Percentiles rank a stretch among this genome's conserved stretches.
Conservation (phyloP, 768 basidiomycete genomes). For the Imleria badia region DNA sequence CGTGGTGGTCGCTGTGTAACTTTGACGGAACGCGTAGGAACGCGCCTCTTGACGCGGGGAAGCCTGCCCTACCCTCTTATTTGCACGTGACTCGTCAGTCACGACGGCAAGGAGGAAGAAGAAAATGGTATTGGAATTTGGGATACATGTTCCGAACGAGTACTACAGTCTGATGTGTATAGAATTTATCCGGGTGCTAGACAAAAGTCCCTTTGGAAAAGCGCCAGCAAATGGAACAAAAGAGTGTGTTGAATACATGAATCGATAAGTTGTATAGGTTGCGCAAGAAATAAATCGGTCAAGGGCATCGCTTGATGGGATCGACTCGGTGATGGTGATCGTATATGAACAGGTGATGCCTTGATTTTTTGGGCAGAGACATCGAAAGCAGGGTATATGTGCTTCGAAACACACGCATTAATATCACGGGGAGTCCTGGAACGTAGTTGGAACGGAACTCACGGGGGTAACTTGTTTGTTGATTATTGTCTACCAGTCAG, state of each 20-base stretch:
- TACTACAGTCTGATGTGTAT: conserved; percentile 10
- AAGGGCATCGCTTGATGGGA: conserved; percentile 1
- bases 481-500: conserved; percentile 29
- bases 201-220: conserved; percentile 1
- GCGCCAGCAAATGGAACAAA: conserved; percentile 2
- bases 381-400: not conserved
- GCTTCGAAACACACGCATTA: conserved; percentile 11
- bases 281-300: conserved; percentile 2
- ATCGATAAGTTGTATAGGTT: not conserved
- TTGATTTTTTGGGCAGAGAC: conserved; percentile 8
- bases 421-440: not conserved
- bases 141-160: conserved; percentile 1
- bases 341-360: conserved; percentile 10
- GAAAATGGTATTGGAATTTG: not conserved
- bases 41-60: conserved; percentile 24
- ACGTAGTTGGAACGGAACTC: conserved; percentile 1
- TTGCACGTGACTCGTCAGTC: conserved; percentile 9
- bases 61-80: conserved; percentile 33
- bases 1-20: conserved; percentile 16
- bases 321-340: conserved; percentile 8
- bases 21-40: conserved; percentile 8
- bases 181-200: conserved; percentile 5
- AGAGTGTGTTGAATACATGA: conserved; percentile 5
- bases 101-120: not conserved
- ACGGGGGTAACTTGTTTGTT: conserved; percentile 5